Percentiles rank a stretch among this genome's conserved stretches.
phyloP scores from a whole-genome alignment of 2,329 filamentous ascomycete genomes.

The Aurifilum marmelostoma region DNA sequence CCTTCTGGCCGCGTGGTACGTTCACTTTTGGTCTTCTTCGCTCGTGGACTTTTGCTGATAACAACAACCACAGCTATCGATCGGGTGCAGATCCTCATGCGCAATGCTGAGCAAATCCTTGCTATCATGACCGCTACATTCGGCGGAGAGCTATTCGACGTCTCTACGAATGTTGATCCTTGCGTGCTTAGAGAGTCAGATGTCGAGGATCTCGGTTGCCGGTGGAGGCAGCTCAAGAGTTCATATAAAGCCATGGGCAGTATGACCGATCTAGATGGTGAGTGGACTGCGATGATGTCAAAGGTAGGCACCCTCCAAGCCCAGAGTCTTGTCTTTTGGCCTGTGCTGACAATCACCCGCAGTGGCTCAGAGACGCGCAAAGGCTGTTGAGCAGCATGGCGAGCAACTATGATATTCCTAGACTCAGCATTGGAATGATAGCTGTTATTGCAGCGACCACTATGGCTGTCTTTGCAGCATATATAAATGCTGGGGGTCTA shows the following conservation, averaged over 20 bases:
- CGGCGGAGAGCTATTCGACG: conserved; percentile 49
- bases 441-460: conserved; percentile 43
- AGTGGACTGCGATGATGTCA: conserved; percentile 49
- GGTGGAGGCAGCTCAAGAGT: conserved; percentile 58
- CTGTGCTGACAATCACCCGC: conserved; percentile 17
- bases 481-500: conserved; percentile 32
- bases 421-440: conserved; percentile 54
- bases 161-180: conserved; percentile 31
- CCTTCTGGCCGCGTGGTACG: conserved; percentile 71
- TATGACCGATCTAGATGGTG: conserved; percentile 38
- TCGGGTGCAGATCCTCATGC: conserved; percentile 68
- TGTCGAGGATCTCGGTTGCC: conserved; percentile 67
- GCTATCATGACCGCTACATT: conserved; percentile 77
- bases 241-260: conserved; percentile 27
- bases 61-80: conserved; percentile 47
- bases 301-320: conserved; percentile 38
- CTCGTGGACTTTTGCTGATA: background rate
- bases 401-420: conserved; percentile 82
- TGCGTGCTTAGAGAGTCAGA: conserved; percentile 46
- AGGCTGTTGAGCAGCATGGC: conserved; percentile 83
- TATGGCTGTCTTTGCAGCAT: conserved; percentile 46
- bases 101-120: conserved; percentile 81
- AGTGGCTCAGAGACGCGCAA: conserved; percentile 75
- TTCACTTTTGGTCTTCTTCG: background rate
- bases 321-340: background rate